These are phyloP conservation scores for Debaryomycetaceae sp. DNA, from an alignment of 1,139 yeast genomes.

Conservation along the genomic window DNA sequence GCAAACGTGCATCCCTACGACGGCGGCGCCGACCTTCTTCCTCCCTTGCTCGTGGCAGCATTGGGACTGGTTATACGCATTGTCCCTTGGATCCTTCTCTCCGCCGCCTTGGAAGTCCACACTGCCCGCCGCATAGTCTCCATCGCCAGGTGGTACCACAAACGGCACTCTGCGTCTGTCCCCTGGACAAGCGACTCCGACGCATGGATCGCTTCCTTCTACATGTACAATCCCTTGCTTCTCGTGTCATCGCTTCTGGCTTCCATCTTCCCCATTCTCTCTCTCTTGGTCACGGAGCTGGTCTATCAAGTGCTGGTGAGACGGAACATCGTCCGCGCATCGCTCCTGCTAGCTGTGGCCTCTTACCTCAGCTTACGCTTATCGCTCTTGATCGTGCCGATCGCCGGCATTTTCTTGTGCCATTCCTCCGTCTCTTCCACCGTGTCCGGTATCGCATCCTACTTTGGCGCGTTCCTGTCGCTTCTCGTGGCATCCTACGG, in stretches of 20 bases:
- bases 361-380: conserved; percentile 54
- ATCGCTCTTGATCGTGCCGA: conserved; percentile 48
- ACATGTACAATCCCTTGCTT: conserved; percentile 71
- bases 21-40: conserved; percentile 81
- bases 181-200: conserved; percentile 10
- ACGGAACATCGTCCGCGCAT: conserved; percentile 31
- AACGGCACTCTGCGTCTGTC: conserved; percentile 14
- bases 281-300: conserved; percentile 43
- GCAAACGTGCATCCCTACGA: conserved; percentile 58
- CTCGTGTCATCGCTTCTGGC: conserved; percentile 58
- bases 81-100: conserved; percentile 6
- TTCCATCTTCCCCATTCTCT: conserved; percentile 54
- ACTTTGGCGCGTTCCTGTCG: conserved; percentile 16
- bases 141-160: conserved; percentile 28
- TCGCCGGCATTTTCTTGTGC: conserved; percentile 20
- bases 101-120: conserved; percentile 19
- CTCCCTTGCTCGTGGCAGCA: conserved; percentile 56
- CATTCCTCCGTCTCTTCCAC: conserved; percentile 10
- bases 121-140: conserved; percentile 32
- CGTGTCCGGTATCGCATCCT: conserved; percentile 14
- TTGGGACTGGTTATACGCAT: conserved; percentile 28
- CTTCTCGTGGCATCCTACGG: conserved; percentile 26
- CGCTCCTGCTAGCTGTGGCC: conserved; percentile 50
- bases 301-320: conserved; percentile 35
- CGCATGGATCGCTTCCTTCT: conserved; percentile 46